These are phyloP conservation scores for Chaetoscypha palmicola DNA, from an alignment of 2,329 filamentous ascomycete species.

Conservation along the genomic window DNA sequence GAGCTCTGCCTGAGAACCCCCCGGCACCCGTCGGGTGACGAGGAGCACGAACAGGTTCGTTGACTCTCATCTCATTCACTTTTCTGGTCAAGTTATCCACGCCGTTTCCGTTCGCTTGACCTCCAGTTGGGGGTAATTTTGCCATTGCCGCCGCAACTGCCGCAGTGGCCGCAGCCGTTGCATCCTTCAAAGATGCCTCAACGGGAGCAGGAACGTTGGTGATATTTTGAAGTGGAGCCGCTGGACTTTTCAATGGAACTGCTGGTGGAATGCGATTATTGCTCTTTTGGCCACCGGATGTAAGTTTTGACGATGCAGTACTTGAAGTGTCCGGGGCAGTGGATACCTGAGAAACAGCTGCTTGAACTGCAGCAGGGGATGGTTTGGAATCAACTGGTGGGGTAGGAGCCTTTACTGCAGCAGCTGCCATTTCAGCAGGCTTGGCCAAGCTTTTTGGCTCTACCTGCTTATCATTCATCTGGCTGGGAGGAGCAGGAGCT, in stretches of 20 bases:
- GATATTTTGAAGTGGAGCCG: conserved; percentile 31
- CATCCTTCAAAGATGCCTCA: conserved; percentile 50
- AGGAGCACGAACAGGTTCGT: conserved; percentile 46
- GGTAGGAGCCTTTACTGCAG: conserved; percentile 44
- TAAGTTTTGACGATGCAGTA: conserved; percentile 18
- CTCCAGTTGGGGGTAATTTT: conserved; percentile 53
- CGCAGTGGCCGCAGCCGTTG: conserved; percentile 66
- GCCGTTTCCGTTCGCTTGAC: conserved; percentile 34
- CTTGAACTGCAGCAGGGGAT: conserved; percentile 45
- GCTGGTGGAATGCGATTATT: conserved; percentile 54
- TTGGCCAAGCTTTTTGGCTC: conserved; percentile 49
- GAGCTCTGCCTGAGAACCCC: conserved; percentile 35
- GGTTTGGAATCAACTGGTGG: conserved; percentile 65
- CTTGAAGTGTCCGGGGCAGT: conserved; percentile 8
- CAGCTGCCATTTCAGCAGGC: conserved; percentile 33
- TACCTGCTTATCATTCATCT: conserved; percentile 37
- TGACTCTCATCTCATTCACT: conserved; percentile 69
- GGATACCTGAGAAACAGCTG: conserved; percentile 34
- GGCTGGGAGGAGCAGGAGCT: conserved; percentile 37
- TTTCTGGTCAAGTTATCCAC: conserved; percentile 69
- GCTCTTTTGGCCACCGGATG: conserved; percentile 36
- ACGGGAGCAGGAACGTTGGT: conserved; percentile 13
- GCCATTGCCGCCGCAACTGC: conserved; percentile 75
- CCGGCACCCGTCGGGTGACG: conserved; percentile 39
- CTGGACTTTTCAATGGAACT: conserved; percentile 52